A percentile compares a stretch with the other conserved stretches of the same genome.
Evolutionary conservation across 192 early-diverging fungal genomes (phyloP).

Genomic region (Coemansia sp.): DNA sequence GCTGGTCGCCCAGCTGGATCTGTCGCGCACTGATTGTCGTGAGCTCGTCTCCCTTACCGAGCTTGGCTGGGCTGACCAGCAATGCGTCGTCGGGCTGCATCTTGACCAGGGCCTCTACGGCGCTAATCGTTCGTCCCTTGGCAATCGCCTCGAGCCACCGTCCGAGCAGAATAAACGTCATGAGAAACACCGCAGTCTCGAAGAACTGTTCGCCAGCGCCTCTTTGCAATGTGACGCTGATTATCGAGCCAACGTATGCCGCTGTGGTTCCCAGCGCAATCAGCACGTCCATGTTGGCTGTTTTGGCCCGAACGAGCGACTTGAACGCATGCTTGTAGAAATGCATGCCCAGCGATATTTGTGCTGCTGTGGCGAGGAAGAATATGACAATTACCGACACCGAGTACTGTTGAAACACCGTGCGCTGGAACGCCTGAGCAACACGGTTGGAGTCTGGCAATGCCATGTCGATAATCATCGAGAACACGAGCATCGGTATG

Average conservation of each 20-base stretch:
- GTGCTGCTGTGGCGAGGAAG: constrained; percentile 80
- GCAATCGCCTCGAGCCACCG: constrained; percentile 91
- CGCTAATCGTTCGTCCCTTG: constrained; percentile 82
- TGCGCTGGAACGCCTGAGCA: constrained; percentile 36
- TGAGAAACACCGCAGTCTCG: constrained; percentile 88
- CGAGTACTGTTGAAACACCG: constrained; percentile 42
- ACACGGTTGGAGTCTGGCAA: constrained; percentile 36
- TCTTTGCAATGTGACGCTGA: constrained; percentile 59
- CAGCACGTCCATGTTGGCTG: constrained; percentile 95
- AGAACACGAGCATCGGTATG: constrained; percentile 69
- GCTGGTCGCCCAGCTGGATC: constrained; percentile 50
- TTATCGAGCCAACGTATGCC: constrained; percentile 76
- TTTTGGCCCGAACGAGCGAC: constrained; percentile 68
- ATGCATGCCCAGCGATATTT: constrained; percentile 79
- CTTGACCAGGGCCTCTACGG: constrained; percentile 71
- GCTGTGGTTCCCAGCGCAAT: constrained; percentile 83
- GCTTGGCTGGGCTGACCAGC: constrained; percentile 14
- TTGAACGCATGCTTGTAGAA: constrained; percentile 83
- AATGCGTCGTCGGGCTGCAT: constrained; percentile 55
- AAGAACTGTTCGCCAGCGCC: constrained; percentile 79
- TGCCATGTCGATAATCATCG: constrained; percentile 61
- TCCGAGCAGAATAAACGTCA: constrained; percentile 90
- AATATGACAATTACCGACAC: constrained; percentile 58
- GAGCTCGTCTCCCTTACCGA: constrained; percentile 21
- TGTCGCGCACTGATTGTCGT: constrained; percentile 30